These are phyloP conservation scores for Vigna hirtella DNA, from an alignment of 306 rosid genomes.

Conservation along the genomic window DNA sequence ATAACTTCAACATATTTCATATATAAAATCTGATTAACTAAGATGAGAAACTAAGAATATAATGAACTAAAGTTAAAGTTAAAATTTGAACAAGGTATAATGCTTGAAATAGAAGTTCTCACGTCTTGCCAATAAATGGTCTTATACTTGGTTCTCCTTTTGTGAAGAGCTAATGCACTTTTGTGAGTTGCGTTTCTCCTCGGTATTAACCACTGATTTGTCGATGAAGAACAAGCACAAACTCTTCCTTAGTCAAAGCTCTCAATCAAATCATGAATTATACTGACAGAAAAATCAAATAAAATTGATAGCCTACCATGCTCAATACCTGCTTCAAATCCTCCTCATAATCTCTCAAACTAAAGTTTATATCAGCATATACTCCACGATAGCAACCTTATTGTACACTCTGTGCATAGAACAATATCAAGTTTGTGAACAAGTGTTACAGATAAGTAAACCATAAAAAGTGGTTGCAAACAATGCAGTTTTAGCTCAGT, in stretches of 20 bases:
- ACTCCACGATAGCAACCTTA: conserved; percentile 81
- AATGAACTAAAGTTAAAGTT: too few species aligned
- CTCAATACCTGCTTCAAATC: conserved; percentile 69
- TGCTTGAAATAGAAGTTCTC: conserved; percentile 40
- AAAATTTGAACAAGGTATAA: not conserved
- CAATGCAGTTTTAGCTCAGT: not conserved
- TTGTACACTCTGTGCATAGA: conserved; percentile 67
- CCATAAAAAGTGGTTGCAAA: not conserved
- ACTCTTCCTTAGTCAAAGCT: conserved; percentile 70
- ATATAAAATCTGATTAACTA: too few species aligned
- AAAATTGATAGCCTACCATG: not conserved
- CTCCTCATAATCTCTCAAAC: conserved; percentile 72
- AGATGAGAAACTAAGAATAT: too few species aligned
- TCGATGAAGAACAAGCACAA: conserved; percentile 70
- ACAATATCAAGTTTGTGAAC: conserved; percentile 25
- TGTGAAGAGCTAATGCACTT: too few species aligned
- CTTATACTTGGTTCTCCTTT: conserved; percentile 71
- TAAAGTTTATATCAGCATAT: conserved; percentile 82
- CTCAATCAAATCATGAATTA: conserved; percentile 15
- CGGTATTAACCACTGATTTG: conserved; percentile 66
- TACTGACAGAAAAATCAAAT: conserved; percentile 7
- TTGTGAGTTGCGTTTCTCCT: conserved; percentile 71
- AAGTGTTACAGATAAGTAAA: not conserved
- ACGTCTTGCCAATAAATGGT: conserved; percentile 71
- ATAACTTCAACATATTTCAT: too few species aligned